Evolutionary conservation across 1,284 basidiomycete genomes (phyloP), one percentile per base, ranked within the genome.

Genomic region (Leccinum colubrinum): DNA sequence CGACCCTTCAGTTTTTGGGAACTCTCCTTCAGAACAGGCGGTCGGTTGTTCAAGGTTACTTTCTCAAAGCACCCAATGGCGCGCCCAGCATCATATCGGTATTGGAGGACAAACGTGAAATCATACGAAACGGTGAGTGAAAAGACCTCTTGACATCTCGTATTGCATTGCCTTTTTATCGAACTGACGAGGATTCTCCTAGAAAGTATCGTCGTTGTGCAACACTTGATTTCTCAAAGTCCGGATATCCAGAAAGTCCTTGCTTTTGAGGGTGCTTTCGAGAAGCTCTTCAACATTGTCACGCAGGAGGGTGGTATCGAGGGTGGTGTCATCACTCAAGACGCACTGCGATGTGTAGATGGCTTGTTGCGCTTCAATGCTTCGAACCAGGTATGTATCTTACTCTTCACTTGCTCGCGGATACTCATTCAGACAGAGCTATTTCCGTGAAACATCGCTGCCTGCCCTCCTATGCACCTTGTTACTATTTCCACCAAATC

Each of bases 211-310:
- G 83, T 90, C 12, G 86, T 97, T 73, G 82, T 97, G 37, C 93
- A 97, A 60, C 82, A 87, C 4, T 81, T 99, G 46, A 87, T 93
- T 50, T 86, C 87, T 1, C 90, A 94, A 67, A 98, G 93, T 70
- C 86, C 94, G 37, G 95, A 98, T 73, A 93, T 99, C 56, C 97
- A 98, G 74, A 99, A 98, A 78, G 89, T 98, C 22, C 86, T 98
- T 50, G 95, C 96, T 0, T 99, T 99, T 72, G 95, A 97, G 68
- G 96, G 97, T 33, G 93, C 93, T 0, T 98, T 99, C 72, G 97
- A 99, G 78, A 94, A 92, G 72, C 83, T 98, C 35, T 95, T 99
- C 77, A 90, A 90, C 63, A 95, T 95, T 55, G 85, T 98, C 64
- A 83, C 86, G 6, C 83, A 86, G 62, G 97, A 98, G 76, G 93